A percentile compares a stretch with the other conserved stretches of the same genome.
These are phyloP conservation scores for Aspergillus awamori DNA, from an alignment of 2,329 filamentous ascomycete genomes.

Conservation along the genomic window DNA sequence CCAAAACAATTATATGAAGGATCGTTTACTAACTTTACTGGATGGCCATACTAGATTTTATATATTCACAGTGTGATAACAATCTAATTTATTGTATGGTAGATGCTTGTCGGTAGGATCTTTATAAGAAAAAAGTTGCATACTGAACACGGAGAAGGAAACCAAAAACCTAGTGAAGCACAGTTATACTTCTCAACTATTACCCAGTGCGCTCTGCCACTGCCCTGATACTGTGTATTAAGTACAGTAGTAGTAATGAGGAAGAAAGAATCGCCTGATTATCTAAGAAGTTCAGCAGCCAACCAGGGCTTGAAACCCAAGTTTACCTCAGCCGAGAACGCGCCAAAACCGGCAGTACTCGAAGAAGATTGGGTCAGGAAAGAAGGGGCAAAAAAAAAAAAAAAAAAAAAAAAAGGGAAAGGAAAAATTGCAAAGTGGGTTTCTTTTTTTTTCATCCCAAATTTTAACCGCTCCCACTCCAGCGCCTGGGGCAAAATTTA, in stretches of 20 bases:
- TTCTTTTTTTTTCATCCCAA: constrained; percentile 24
- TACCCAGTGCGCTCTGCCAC: too few relatives aligned
- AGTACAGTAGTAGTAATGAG: neutral
- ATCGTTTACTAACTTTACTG: too few relatives aligned
- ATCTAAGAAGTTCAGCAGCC: neutral
- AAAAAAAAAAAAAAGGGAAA: constrained; percentile 18
- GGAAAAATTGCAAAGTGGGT: constrained; percentile 24
- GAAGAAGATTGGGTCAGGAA: neutral
- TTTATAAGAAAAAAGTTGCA: too few relatives aligned
- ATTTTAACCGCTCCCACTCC: constrained; percentile 29
- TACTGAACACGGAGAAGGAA: too few relatives aligned
- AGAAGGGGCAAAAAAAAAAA: constrained; percentile 16
- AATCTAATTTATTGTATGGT: too few relatives aligned
- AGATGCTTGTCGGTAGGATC: too few relatives aligned
- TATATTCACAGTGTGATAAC: too few relatives aligned
- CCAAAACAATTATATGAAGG: too few relatives aligned
- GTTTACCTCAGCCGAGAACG: constrained; percentile 16
- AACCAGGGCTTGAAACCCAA: constrained; percentile 9
- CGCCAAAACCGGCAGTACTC: neutral
- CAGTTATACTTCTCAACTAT: too few relatives aligned
- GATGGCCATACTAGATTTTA: too few relatives aligned
- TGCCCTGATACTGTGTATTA: too few relatives aligned
- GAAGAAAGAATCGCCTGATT: neutral
- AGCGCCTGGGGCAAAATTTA: constrained; percentile 25
- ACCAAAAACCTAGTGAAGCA: too few relatives aligned